Evolutionary conservation across 805 yeast species (phyloP).

Genomic region (Starmerella powellii): DNA sequence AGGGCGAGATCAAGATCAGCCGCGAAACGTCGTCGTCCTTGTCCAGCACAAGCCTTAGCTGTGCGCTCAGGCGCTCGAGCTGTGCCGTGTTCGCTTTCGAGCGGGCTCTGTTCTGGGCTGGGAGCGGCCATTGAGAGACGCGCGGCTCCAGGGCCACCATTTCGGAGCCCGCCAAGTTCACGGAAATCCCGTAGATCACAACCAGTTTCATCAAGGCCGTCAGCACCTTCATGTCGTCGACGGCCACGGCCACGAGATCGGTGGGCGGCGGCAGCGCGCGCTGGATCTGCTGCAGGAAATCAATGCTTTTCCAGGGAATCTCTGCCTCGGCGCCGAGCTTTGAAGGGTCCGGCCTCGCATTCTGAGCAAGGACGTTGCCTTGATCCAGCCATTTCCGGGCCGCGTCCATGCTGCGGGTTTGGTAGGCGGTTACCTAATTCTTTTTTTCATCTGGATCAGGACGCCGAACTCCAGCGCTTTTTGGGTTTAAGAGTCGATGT

Average conservation of each 20-base stretch:
- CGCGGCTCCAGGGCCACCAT: conserved; percentile 3
- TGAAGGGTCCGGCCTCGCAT: not conserved
- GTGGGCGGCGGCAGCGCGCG: not conserved
- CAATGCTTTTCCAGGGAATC: not conserved
- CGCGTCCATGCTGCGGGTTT: conserved; percentile 5
- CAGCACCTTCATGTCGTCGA: conserved; percentile 72
- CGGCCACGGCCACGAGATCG: conserved; percentile 43
- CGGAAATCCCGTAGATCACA: conserved; percentile 59
- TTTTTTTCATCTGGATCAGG: too few relatives aligned
- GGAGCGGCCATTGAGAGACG: conserved; percentile 9
- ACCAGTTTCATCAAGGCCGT: conserved; percentile 52
- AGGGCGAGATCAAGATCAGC: conserved; percentile 17
- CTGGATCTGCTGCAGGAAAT: conserved; percentile 1
- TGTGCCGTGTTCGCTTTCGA: not conserved
- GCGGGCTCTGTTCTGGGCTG: not conserved
- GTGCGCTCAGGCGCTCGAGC: not conserved
- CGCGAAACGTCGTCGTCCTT: conserved; percentile 30
- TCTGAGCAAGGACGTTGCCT: not conserved
- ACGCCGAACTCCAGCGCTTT: too few relatives aligned
- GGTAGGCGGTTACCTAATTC: not conserved
- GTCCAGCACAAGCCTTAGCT: not conserved
- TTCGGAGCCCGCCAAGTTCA: conserved; percentile 33
- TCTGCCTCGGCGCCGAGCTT: not conserved
- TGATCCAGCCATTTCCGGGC: conserved; percentile 14
- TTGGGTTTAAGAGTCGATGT: conserved; percentile 6